Evolutionary conservation across 371 early-diverging fungal species (phyloP), one percentile per base, ranked within the genome.

Genomic region (Lichtheimia ornata): DNA sequence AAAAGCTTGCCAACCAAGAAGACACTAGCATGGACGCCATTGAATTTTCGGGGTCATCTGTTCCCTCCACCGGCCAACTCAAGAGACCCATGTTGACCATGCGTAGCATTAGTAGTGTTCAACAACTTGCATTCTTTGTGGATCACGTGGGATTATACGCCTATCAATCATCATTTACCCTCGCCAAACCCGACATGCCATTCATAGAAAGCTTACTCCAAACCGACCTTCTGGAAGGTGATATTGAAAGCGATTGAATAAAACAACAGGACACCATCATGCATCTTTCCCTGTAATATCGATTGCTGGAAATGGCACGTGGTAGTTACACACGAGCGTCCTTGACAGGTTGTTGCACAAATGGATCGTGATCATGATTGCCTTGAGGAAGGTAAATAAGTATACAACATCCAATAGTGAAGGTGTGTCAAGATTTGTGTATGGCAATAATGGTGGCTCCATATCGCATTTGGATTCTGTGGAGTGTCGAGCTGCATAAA

Each of bases 201-300:
- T 91, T 87, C 73, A 89, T 92, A 67, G 91, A 93, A 66, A 83
- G 82, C 1, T 58, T 93, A 55, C 73, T 93, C 53, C 86, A 88
- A 53, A 81, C 79, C 56, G 93, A 94, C 51, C 71, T 94, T 49
- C 66, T 92, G 56, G 87, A 87, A 50, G 83, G 81, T 1, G 82
- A 81, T 51, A 70, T 76, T 30, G 57, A 60, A 60, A 50, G 45
- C 17, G 57, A 65, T 28, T 56, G 22, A 47, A 35, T 35, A 35
- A 35, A 35, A 35, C 35, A 35, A 11, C 7, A 28, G 28, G 5
- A 28, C 28, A 28, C 4, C 7, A 1, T 28, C 7, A 28, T 28
- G 28, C 35, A 35, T 35, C 11, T 35, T 35, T 11, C 35, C 35
- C 35, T 28, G 28, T 28, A 28, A 28, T 28, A 7, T 28, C 2